phyloP scores from a whole-genome alignment of 2,329 filamentous ascomycete species.

The Elsinoe ampelina region DNA sequence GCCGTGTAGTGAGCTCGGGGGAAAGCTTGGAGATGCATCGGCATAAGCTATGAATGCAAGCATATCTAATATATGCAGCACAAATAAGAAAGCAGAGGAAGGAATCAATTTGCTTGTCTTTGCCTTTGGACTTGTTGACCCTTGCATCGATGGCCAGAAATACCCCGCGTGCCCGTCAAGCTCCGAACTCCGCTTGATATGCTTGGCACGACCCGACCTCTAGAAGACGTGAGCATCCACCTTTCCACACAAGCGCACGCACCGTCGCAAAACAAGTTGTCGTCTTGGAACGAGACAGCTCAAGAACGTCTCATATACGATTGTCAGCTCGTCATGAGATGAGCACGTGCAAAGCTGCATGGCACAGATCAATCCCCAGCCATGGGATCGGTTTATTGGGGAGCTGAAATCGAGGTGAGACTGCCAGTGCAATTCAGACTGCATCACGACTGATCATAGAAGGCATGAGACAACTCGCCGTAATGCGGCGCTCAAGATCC shows the following conservation, averaged over 20 bases:
- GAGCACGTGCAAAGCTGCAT: conserved; percentile 2
- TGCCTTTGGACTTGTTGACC: no score
- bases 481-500: conserved; percentile 11
- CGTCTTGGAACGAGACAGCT: no score
- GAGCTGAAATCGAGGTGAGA: conserved; percentile 11
- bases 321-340: not conserved
- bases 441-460: not conserved
- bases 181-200: not conserved
- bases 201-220: not conserved
- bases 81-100: no score
- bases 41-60: not conserved
- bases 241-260: not conserved
- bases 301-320: not conserved
- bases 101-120: no score
- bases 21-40: no score
- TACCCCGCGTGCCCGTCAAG: not conserved
- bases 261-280: not conserved
- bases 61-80: no score
- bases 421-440: no score
- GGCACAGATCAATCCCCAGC: conserved; percentile 9
- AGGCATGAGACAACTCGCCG: conserved; percentile 9
- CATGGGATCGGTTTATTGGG: conserved; percentile 12
- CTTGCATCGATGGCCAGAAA: not conserved
- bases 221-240: not conserved
- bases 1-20: no score